phyloP scores from a whole-genome alignment of 768 basidiomycete genomes.

The Amanita thiersii region DNA sequence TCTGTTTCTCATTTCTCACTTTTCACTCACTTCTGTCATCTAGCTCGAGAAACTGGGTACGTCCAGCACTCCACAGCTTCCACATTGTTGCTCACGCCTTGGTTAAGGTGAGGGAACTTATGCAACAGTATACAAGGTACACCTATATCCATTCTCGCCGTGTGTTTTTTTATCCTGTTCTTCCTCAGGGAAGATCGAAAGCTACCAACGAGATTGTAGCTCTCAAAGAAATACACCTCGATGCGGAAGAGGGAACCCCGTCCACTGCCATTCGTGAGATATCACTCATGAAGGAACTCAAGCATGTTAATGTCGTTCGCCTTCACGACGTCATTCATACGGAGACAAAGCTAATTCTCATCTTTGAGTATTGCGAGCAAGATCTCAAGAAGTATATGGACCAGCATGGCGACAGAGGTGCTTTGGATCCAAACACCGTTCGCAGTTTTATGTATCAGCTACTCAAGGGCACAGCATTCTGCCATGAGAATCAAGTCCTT shows the following conservation, averaged over 20 bases:
- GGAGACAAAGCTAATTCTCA: constrained; percentile 94
- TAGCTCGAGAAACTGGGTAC: constrained; percentile 86
- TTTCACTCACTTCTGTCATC: constrained; percentile 8
- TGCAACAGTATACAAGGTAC: constrained; percentile 94
- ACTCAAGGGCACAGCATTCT: constrained; percentile 94
- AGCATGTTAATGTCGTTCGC: constrained; percentile 97
- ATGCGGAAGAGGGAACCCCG: constrained; percentile 98
- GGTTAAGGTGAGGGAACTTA: constrained; percentile 87
- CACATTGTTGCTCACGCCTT: constrained; percentile 16
- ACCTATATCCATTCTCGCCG: constrained; percentile 7
- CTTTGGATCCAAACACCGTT: constrained; percentile 83
- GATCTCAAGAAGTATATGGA: constrained; percentile 99
- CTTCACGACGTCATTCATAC: constrained; percentile 99
- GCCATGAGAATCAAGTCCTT: constrained; percentile 96
- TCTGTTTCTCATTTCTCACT: not conserved
- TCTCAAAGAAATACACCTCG: constrained; percentile 97
- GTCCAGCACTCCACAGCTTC: not conserved
- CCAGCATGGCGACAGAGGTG: constrained; percentile 91
- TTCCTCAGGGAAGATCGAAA: constrained; percentile 75
- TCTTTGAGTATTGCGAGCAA: constrained; percentile 98
- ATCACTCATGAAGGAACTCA: constrained; percentile 98
- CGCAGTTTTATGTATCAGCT: constrained; percentile 98
- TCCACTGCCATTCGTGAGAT: constrained; percentile 99
- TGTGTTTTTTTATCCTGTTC: constrained; percentile 1
- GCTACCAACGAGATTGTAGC: constrained; percentile 99